Evolutionary conservation across 2,329 filamentous ascomycete genomes (phyloP).

Genomic region (Lithohypha guttulata): DNA sequence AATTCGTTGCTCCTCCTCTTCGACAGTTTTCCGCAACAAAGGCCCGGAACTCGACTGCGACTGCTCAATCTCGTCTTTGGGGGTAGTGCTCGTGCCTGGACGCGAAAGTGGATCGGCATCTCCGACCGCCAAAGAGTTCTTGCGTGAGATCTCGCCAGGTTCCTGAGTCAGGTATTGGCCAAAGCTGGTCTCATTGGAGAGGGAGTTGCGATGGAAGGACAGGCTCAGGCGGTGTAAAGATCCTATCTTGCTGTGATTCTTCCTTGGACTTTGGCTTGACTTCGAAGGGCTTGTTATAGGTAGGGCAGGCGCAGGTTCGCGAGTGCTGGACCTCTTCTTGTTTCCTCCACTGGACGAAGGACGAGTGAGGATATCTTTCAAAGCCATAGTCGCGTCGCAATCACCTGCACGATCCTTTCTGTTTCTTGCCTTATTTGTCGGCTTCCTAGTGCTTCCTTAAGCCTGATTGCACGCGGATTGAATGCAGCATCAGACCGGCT

Average conservation of each 20-base stretch:
- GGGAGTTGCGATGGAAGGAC: conserved; percentile 15
- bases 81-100: conserved; percentile 5
- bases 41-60: not conserved
- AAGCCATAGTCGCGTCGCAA: conserved; percentile 6
- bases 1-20: conserved; percentile 3
- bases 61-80: not conserved
- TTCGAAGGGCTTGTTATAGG: not conserved
- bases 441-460: no score
- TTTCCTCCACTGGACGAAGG: conserved; percentile 3
- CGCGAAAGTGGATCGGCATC: conserved; percentile 1
- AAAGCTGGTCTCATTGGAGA: conserved; percentile 15
- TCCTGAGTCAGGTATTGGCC: conserved; percentile 12
- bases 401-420: no score
- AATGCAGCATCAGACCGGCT: conserved; percentile 6
- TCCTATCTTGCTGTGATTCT: conserved; percentile 11
- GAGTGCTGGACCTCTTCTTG: conserved; percentile 2
- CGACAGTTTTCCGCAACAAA: conserved; percentile 1
- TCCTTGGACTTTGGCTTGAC: not conserved
- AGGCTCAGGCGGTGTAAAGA: conserved; percentile 19
- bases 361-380: conserved; percentile 1
- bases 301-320: not conserved
- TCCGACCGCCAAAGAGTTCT: not conserved
- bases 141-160: conserved; percentile 10
- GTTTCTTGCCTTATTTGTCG: no score
- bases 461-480: no score